Base-by-base conservation (phyloP, 352 stramenopile species). In the Phytophthora citricola region DNA sequence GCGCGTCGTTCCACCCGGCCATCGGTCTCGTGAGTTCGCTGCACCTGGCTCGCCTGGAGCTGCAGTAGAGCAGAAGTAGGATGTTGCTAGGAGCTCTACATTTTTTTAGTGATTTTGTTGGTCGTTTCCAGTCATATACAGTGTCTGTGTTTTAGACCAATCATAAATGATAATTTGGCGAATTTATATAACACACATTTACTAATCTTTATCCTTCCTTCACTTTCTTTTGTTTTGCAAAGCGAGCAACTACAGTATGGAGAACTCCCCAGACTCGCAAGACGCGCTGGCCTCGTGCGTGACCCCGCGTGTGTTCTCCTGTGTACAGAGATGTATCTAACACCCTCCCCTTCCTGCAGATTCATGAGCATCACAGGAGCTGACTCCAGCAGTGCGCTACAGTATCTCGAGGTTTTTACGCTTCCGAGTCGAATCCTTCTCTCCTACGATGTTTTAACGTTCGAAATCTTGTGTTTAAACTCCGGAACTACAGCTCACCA, bases 321-420 rank as follows among this genome's bases (percentile, higher is more conserved):
- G 2, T 27, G 17, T 11, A 5, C 20, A 22, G 5, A n/a, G 14
- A 38, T 12, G 14, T 40, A 1, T 50, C 15, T 47, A 6, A 51
- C 17, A 15, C 0, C 17, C 22, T 34, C 51, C 6, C 24, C 32
- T 11, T 29, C 44, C 44, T 10, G 40, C 66, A 95, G 87, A 44
- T 95, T 95, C 61, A 94, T 95, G 87, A 87, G 64, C 74, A 92
- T 95, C 71, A 95, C 87, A 6, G 85, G 87, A 24, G 83, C 84
- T 12, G 85, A 91, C 51, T 76, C 79, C 2, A 71, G 61, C 29
- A 90, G 81, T 44, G 87, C 87, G 22, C 53, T 76, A 44, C 87
- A 94, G 64, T 95, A 81, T 60, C 71, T 95, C 9, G 83, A 95
- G 70, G 85, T 69, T 34, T 34, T 9, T 11, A 8, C 88, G 20